These are phyloP conservation scores for Tulasnella sp. DNA, from an alignment of 768 basidiomycete species.

Conservation along the genomic window DNA sequence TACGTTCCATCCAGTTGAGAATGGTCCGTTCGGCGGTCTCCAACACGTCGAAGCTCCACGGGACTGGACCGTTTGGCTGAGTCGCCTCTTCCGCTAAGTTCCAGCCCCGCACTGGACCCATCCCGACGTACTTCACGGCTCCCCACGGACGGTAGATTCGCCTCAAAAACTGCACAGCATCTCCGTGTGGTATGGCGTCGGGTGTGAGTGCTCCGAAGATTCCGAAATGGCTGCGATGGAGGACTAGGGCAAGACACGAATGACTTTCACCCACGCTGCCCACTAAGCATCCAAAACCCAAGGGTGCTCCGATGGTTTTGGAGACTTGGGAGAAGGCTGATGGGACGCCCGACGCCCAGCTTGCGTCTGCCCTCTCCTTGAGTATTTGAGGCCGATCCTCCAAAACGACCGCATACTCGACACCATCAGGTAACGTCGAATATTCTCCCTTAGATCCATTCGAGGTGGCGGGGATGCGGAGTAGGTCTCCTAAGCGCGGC, in stretches of 20 bases:
- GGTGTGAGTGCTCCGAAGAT: constrained; percentile 47
- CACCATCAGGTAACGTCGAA: constrained; percentile 43
- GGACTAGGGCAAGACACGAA: constrained; percentile 64
- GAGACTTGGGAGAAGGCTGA: constrained; percentile 48
- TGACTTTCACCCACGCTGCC: constrained; percentile 61
- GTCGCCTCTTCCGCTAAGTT: constrained; percentile 55
- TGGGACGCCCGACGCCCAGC: constrained; percentile 56
- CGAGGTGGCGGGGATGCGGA: background rate
- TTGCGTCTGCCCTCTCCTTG: constrained; percentile 45
- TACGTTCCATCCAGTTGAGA: constrained; percentile 47
- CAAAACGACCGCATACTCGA: constrained; percentile 58
- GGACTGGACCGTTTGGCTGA: constrained; percentile 41
- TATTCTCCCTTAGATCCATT: background rate
- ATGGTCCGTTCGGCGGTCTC: constrained; percentile 48
- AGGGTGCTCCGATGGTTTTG: constrained; percentile 42
- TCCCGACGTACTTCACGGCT: constrained; percentile 49
- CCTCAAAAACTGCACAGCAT: constrained; percentile 61
- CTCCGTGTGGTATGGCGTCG: constrained; percentile 37
- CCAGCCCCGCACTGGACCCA: constrained; percentile 54
- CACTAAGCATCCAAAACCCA: constrained; percentile 60
- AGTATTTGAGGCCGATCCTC: constrained; percentile 58
- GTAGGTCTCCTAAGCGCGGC: background rate
- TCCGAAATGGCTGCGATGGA: constrained; percentile 60
- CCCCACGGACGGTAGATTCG: constrained; percentile 65
- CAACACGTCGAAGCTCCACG: constrained; percentile 57